Conservation (phyloP, 208 protist species). For the Entamoeba histolytica region DNA sequence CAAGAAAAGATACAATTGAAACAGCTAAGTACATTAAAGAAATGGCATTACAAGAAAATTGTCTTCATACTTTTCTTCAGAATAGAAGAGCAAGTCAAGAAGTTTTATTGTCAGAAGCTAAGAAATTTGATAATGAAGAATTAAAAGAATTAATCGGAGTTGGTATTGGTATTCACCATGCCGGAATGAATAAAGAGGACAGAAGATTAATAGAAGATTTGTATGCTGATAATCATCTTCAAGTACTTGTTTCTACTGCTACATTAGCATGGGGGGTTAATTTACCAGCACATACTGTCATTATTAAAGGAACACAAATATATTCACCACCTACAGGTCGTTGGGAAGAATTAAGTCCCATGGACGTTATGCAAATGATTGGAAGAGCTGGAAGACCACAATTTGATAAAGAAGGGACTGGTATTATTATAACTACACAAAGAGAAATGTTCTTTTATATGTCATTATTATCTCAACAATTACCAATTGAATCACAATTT, state of each 20-base stretch:
- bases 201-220: constrained; percentile 77
- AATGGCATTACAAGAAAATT: neutral
- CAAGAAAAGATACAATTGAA: neutral
- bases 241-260: constrained; percentile 86
- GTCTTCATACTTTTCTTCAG: constrained; percentile 55
- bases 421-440: constrained; percentile 67
- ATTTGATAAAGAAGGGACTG: constrained; percentile 26
- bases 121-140: constrained; percentile 33
- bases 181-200: constrained; percentile 63
- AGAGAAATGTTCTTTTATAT: constrained; percentile 82
- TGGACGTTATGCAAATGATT: constrained; percentile 70
- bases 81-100: constrained; percentile 50
- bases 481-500: constrained; percentile 94
- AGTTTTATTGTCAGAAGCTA: constrained; percentile 49
- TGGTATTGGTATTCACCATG: constrained; percentile 96
- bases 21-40: neutral
- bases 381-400: constrained; percentile 39
- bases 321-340: constrained; percentile 78
- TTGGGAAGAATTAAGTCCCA: constrained; percentile 68
- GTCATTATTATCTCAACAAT: constrained; percentile 82
- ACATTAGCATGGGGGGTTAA: constrained; percentile 99
- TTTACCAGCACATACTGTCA: constrained; percentile 92
- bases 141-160: constrained; percentile 64
- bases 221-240: constrained; percentile 65
- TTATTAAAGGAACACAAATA: constrained; percentile 98